A percentile compares a stretch with the other conserved stretches of the same genome.
Evolutionary conservation across 2,329 filamentous ascomycete species (phyloP).

Genomic region (Penicillium sp.): DNA sequence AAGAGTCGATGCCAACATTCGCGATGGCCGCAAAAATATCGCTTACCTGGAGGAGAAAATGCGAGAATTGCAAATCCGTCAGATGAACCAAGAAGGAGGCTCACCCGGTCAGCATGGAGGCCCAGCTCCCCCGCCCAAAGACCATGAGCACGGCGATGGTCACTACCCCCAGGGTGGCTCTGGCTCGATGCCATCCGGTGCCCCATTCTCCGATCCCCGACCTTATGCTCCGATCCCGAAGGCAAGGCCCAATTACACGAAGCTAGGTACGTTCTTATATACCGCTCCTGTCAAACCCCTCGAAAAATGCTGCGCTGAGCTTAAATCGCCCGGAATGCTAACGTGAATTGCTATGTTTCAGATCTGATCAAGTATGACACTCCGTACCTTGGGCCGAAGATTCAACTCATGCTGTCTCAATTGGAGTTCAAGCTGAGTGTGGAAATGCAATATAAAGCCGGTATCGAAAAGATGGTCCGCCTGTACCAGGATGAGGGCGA

Average conservation of each 20-base stretch:
- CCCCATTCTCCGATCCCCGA: conserved; percentile 72
- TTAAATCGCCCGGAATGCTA: conserved; percentile 20
- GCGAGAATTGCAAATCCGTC: conserved; percentile 80
- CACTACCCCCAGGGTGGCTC: conserved; percentile 60
- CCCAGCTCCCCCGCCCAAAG: conserved; percentile 68
- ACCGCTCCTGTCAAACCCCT: not conserved
- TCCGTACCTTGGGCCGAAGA: conserved; percentile 88
- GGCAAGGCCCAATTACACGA: conserved; percentile 85
- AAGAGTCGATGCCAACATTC: conserved; percentile 87
- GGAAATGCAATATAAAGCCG: conserved; percentile 97
- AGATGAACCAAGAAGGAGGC: conserved; percentile 56
- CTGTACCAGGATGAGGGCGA: conserved; percentile 97
- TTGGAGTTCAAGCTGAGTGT: conserved; percentile 98
- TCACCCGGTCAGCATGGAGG: conserved; percentile 51
- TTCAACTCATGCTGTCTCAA: conserved; percentile 98
- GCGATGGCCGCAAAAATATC: conserved; percentile 88
- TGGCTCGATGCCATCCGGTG: conserved; percentile 75
- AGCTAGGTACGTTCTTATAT: conserved; percentile 68
- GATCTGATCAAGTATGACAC: conserved; percentile 99
- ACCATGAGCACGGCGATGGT: conserved; percentile 57
- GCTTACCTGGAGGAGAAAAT: conserved; percentile 94
- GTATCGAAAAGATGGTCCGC: conserved; percentile 98
- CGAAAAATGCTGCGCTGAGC: not conserved
- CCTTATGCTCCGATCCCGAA: conserved; percentile 69
- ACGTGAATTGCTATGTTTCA: conserved; percentile 40